Conservation (phyloP, 1,139 yeast species). For the Kodamaea arcana region DNA sequence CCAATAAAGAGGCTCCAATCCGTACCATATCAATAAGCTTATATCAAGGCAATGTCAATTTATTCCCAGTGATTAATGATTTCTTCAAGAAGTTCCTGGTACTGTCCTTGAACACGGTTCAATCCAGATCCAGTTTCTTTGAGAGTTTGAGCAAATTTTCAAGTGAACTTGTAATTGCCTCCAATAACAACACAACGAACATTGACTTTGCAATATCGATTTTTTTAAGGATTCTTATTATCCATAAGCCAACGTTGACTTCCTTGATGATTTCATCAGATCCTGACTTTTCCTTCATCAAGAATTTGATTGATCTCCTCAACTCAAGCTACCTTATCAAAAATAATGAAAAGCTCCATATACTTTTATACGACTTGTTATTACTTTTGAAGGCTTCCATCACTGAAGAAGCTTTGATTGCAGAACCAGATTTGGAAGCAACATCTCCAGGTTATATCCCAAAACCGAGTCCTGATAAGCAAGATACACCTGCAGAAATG, state of each 20-base stretch:
- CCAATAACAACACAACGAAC: conserved; percentile 2
- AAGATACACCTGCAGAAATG: background rate
- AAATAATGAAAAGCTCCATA: conserved; percentile 48
- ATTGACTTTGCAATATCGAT: conserved; percentile 30
- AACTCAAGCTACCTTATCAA: conserved; percentile 36
- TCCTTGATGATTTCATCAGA: conserved; percentile 28
- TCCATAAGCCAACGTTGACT: conserved; percentile 47
- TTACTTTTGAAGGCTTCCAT: conserved; percentile 48
- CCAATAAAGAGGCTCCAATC: background rate
- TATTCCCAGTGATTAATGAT: conserved; percentile 33
- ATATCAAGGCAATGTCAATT: conserved; percentile 6
- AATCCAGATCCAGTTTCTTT: conserved; percentile 18
- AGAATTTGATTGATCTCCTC: conserved; percentile 44
- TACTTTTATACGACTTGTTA: conserved; percentile 60
- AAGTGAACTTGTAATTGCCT: conserved; percentile 11
- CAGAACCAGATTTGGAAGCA: conserved; percentile 9
- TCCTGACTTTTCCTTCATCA: conserved; percentile 35
- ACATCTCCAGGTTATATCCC: conserved; percentile 1
- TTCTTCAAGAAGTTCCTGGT: conserved; percentile 39
- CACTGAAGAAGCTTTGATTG: conserved; percentile 17
- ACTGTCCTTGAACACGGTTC: conserved; percentile 20
- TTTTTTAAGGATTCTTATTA: conserved; percentile 54
- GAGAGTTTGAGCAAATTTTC: conserved; percentile 18
- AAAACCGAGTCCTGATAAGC: background rate
- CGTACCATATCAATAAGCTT: conserved; percentile 2